Percentiles rank a stretch among this genome's conserved stretches.
phyloP scores from a whole-genome alignment of 805 yeast genomes.

The Ogataea saltuana region DNA sequence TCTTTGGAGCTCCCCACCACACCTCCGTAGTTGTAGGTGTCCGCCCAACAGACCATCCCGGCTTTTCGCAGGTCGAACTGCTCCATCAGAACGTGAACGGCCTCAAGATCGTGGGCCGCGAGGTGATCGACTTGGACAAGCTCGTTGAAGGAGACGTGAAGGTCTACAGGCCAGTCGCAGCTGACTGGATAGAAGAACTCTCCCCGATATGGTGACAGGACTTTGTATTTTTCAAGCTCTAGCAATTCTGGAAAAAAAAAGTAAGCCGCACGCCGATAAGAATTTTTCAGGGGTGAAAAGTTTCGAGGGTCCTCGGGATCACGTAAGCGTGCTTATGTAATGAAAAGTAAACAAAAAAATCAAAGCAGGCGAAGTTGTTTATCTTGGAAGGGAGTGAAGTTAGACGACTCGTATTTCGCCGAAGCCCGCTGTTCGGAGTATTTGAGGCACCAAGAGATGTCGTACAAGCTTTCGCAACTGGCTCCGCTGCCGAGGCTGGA shows the following conservation, averaged over 20 bases:
- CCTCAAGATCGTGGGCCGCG: constrained; percentile 40
- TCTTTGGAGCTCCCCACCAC: constrained; percentile 56
- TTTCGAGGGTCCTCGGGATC: too few relatives aligned
- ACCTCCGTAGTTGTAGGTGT: constrained; percentile 44
- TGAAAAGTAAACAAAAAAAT: constrained; percentile 7
- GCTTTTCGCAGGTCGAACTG: constrained; percentile 33
- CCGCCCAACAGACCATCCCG: constrained; percentile 20
- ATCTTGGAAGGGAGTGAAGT: too few relatives aligned
- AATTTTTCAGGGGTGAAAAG: too few relatives aligned
- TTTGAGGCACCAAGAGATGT: too few relatives aligned
- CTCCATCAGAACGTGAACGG: constrained; percentile 54
- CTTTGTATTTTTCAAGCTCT: too few relatives aligned
- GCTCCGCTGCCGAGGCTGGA: constrained; percentile 50
- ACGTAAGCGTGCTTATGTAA: neutral
- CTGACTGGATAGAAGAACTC: constrained; percentile 43
- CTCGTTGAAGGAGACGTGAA: constrained; percentile 44
- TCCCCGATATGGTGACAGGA: constrained; percentile 28
- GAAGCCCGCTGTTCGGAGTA: neutral
- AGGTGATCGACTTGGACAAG: constrained; percentile 39
- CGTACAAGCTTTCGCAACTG: constrained; percentile 46
- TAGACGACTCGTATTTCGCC: neutral
- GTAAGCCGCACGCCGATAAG: constrained; percentile 1
- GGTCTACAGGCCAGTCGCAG: constrained; percentile 50
- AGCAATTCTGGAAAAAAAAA: too few relatives aligned
- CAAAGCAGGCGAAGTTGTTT: neutral